Base-by-base conservation (phyloP, 495 filamentous ascomycete genomes). In the Margaritispora aquatica region DNA sequence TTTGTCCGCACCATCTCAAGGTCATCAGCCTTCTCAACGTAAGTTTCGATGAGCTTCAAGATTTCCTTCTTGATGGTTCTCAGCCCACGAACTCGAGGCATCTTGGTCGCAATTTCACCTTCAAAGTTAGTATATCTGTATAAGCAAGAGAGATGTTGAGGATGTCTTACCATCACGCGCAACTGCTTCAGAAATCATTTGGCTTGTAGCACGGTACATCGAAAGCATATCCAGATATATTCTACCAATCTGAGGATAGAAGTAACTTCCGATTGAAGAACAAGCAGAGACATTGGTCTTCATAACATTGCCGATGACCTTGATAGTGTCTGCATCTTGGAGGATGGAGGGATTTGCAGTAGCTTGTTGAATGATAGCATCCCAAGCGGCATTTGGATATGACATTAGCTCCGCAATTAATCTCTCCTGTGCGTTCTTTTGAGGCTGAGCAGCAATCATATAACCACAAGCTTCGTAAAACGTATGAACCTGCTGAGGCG, bases 1-100 rank as follows among this genome's bases (percentile, higher is more conserved):
- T 90, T 96, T 63, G 82, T 81, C 62, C 91, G 88, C 55, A 99
- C 86, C 78, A 93, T 92, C 66, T 96, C 91, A 24, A 92, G 74
- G 68, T 99, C 94, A 70, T 99, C 95, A 2, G 95, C 90, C 75
- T 96, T 97, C 63, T 97, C 90, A 24, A 99, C 91, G 65, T 96
- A 99, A 9, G 86, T 94, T 73, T 97, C 95, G 58, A 99, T 93
- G 56, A 99, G 84, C 73, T 99, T 99, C 58, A 99, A 75, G 46
- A 99, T 99, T 69, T 99, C 94, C 76, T 97, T 97, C 75, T 99
- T 99, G 78, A 99, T 96, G 13, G 94, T 99, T 48, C 94, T 84
- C 58, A 99, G 77, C 20, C 94, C 94, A 60, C 94, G 86, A 63
- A 97, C 93, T 77, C 87, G 91, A 44, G 94, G 94, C 78, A 94